phyloP scores from a whole-genome alignment of 1,139 yeast species.

The Sugiyamaella novakii region DNA sequence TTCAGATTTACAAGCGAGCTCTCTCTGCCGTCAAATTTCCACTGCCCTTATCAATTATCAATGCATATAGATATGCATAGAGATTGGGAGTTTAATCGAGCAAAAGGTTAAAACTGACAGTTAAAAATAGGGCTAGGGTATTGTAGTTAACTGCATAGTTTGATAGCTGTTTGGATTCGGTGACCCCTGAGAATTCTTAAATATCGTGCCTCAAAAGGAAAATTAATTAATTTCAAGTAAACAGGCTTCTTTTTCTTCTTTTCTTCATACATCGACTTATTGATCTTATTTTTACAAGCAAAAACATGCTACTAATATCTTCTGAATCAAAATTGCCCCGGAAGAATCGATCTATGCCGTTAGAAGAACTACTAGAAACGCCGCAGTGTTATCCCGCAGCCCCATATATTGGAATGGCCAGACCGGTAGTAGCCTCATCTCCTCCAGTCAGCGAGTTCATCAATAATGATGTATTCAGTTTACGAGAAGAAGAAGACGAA shows the following conservation, averaged over 20 bases:
- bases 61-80: too few relatives aligned
- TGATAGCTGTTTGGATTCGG: too few relatives aligned
- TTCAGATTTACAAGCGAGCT: too few relatives aligned
- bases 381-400: not conserved
- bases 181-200: not conserved
- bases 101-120: too few relatives aligned
- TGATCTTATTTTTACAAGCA: not conserved
- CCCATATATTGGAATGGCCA: not conserved
- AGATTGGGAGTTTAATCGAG: too few relatives aligned
- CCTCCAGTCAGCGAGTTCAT: too few relatives aligned
- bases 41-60: too few relatives aligned
- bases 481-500: not conserved
- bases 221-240: too few relatives aligned
- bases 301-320: conserved; percentile 1
- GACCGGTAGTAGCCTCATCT: not conserved
- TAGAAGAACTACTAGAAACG: not conserved
- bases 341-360: not conserved
- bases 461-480: too few relatives aligned
- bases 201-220: not conserved
- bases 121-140: too few relatives aligned
- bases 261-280: not conserved
- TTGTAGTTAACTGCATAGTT: too few relatives aligned
- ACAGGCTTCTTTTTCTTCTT: not conserved
- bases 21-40: too few relatives aligned
- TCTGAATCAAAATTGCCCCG: not conserved